Conservation (phyloP, 768 basidiomycete genomes). For the Mycena metata region DNA sequence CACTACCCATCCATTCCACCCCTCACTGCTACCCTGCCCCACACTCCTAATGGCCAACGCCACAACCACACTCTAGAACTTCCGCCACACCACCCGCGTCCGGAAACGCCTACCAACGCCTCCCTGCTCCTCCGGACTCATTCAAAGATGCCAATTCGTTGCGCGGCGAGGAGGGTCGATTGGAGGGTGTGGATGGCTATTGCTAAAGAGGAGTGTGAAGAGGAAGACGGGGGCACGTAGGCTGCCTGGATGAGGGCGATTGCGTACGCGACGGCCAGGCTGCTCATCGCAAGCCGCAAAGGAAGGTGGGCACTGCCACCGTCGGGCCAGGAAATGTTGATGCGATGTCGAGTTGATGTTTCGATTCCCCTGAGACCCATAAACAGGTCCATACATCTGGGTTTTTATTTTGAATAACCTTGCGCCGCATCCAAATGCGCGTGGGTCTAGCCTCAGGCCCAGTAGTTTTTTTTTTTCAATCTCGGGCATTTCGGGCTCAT, state of each 20-base stretch:
- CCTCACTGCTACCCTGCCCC: constrained; percentile 35
- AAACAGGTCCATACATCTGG: no score
- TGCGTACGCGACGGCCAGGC: constrained; percentile 23
- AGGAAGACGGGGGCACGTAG: constrained; percentile 56
- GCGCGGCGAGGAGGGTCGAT: constrained; percentile 44
- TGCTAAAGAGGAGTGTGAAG: constrained; percentile 27
- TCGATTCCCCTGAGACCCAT: no score
- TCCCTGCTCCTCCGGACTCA: constrained; percentile 11
- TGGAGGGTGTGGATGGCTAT: constrained; percentile 60
- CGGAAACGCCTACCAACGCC: constrained; percentile 65
- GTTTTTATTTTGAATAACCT: no score
- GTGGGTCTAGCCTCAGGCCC: no score
- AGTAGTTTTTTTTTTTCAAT: no score
- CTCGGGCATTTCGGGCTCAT: no score
- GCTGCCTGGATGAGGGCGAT: constrained; percentile 35
- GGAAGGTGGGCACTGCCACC: no score
- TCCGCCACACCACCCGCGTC: constrained; percentile 39
- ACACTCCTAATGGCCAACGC: constrained; percentile 25
- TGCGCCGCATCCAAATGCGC: no score
- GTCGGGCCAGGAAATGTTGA: no score
- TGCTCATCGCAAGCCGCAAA: no score
- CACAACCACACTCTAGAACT: constrained; percentile 27
- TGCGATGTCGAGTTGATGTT: no score
- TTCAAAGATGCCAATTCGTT: constrained; percentile 23
- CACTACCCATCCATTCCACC: constrained; percentile 85